Base-by-base conservation (phyloP, 108 stramenopile genomes). In the Cyclotella cryptica region DNA sequence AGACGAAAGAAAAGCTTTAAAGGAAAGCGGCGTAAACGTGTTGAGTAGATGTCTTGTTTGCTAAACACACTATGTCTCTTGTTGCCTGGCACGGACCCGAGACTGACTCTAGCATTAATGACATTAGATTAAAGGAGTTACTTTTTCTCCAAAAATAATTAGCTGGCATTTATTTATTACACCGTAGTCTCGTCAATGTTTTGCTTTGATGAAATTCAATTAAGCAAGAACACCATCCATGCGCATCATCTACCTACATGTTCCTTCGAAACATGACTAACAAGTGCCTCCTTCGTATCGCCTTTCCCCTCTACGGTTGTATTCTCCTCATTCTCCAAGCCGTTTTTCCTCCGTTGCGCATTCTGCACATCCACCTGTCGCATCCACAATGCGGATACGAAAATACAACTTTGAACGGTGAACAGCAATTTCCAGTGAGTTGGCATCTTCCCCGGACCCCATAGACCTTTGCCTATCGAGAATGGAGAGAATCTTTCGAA, bases 1-100 rank as follows among this genome's bases (percentile, higher is more conserved):
- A 60, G 93, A 59, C 66, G 92, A 45, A 87, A 87, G 67, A 71
- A 40, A 13, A 71, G 45, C 45, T 42, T 27, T 10, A 67, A 74
- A 79, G 61, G 82, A 3, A 26, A 67, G 28, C 42, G 72, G 54
- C 30, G 79, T 65, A 42, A 53, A 28, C 30, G 40, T 28, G 29
- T 35, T 10, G 39, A 41, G 40, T 63, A 41, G n/a, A 10, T 63
- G 18, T 19, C 8, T 41, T 15, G n/a, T 19, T 35, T 21, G 58
- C 2, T 21, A 52, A 52, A 21, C 51, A 59, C 29, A 39, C 30
- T 3, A 3, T 41, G 62, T n/a, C n/a, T 10, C 62, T 39, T 41
- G 6, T 35, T 35, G 35, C 35, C 2, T 35, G 4, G 2, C 35
- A 35, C 35, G 6, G 35, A 35, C 35, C 2, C 6, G 4, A 2